These are phyloP conservation scores for Ganoderma sinense DNA, from an alignment of 1,284 basidiomycete species.

Conservation along the genomic window DNA sequence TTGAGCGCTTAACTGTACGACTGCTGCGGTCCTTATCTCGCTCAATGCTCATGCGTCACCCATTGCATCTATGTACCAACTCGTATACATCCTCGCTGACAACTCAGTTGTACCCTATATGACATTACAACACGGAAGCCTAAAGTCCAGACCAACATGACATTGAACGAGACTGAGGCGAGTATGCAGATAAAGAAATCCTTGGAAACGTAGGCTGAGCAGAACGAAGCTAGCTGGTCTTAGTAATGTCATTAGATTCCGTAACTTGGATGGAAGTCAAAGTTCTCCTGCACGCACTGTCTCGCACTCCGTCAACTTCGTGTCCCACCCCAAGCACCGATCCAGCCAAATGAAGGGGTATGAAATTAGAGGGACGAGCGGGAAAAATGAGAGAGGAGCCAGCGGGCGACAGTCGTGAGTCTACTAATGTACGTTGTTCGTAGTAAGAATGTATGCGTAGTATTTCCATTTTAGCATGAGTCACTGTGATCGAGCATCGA, in stretches of 20 bases:
- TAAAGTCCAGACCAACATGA: neutral
- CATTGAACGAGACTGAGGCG: neutral
- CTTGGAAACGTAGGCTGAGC: too few relatives aligned
- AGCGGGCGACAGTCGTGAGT: constrained; percentile 24
- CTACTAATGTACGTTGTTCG: constrained; percentile 21
- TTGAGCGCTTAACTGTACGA: neutral
- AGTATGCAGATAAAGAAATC: too few relatives aligned
- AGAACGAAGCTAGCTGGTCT: too few relatives aligned
- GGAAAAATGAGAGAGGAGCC: neutral
- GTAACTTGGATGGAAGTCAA: neutral
- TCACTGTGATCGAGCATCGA: neutral
- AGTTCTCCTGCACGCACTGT: neutral
- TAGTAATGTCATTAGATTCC: neutral
- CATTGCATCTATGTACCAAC: too few relatives aligned
- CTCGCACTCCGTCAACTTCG: neutral
- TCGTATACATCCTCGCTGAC: neutral
- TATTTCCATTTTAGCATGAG: constrained; percentile 13
- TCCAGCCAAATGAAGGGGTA: constrained; percentile 4
- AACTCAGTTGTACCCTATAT: neutral
- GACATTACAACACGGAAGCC: neutral
- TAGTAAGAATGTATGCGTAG: constrained; percentile 10
- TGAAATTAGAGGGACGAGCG: constrained; percentile 11
- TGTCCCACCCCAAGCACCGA: neutral
- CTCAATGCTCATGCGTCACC: too few relatives aligned
- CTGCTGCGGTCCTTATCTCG: too few relatives aligned